These are phyloP conservation scores for Trichoderma sp. DNA, from an alignment of 2,329 filamentous ascomycete species.

Conservation along the genomic window DNA sequence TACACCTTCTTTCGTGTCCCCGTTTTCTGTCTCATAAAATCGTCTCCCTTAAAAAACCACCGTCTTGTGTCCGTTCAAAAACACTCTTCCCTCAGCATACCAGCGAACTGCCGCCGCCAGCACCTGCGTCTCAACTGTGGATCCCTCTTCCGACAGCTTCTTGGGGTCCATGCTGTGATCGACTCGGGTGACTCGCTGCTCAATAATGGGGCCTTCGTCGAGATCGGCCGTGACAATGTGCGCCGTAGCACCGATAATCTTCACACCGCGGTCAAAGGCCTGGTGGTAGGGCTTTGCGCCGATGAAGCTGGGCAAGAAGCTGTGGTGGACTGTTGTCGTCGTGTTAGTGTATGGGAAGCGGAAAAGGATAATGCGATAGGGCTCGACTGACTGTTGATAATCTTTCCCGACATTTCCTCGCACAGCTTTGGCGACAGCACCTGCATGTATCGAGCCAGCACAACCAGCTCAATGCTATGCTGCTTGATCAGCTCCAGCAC, in stretches of 20 bases:
- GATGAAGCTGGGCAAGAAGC: constrained; percentile 83
- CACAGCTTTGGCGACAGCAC: constrained; percentile 73
- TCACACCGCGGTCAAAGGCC: constrained; percentile 80
- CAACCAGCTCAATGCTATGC: constrained; percentile 72
- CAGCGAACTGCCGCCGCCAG: constrained; percentile 79
- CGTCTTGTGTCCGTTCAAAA: constrained; percentile 76
- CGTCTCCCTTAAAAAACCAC: constrained; percentile 60
- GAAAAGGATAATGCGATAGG: neutral
- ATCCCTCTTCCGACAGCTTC: constrained; percentile 74
- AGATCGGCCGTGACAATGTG: constrained; percentile 84
- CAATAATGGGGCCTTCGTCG: constrained; percentile 84
- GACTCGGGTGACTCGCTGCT: constrained; percentile 75
- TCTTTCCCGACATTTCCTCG: constrained; percentile 74
- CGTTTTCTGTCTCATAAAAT: neutral
- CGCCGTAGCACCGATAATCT: constrained; percentile 82
- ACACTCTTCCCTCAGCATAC: constrained; percentile 74
- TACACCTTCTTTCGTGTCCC: neutral
- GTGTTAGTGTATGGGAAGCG: neutral
- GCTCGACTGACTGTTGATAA: constrained; percentile 61
- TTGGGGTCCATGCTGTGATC: constrained; percentile 74
- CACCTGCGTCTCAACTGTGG: constrained; percentile 80
- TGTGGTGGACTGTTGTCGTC: constrained; percentile 65
- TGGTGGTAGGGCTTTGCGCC: constrained; percentile 86
- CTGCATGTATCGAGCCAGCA: constrained; percentile 85
- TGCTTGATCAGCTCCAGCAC: constrained; percentile 68